Base-by-base conservation (phyloP, 306 rosid species). In the Glycine latifolia region DNA sequence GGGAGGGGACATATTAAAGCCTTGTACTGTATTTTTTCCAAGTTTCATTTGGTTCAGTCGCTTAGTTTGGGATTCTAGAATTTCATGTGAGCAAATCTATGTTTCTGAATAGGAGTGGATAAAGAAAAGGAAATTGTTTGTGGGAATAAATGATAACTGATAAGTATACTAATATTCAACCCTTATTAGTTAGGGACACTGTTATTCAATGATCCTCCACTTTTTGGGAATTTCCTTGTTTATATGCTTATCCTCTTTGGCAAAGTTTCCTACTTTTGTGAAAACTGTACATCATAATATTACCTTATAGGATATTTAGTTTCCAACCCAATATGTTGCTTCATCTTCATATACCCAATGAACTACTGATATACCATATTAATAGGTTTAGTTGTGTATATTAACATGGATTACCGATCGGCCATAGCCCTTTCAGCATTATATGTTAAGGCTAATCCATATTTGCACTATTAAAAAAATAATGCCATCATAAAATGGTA, bases 11-110 rank as follows among this genome's bases (percentile, higher is more conserved):
- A 15, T 35, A 5, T 54, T 13, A 20, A 41, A 8, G 67, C 59
- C 41, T 13, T 47, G 47, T 69, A 17, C 39, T 68, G 41, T 59
- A 44, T 69, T 71, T 70, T 70, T 80, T 68, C 55, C 10, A 26
- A 50, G 44, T 84, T 79, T 53, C 81, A 37, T 74, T 56, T 75
- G 61, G 77, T 63, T 83, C 44, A 31, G 68, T 58, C 1, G 15
- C 35, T 11, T 78, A 54, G 67, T 11, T 17, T 52, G 69, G 79
- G 79, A 65, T 60, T 78, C 20, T 71, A 44, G 55, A 70, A 17
- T 77, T 33, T 53, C 49, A 12, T 69, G 10, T 10, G 8, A 31
- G 26, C 15, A 61, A 61, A 71, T 49, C 50, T 41, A 62, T 13
- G 63, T 76, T 60, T 67, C 14, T 62, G 46, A 13, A 39, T 39